Conservation (phyloP, 257 asterid genomes). For the Fraxinus pennsylvanica region DNA sequence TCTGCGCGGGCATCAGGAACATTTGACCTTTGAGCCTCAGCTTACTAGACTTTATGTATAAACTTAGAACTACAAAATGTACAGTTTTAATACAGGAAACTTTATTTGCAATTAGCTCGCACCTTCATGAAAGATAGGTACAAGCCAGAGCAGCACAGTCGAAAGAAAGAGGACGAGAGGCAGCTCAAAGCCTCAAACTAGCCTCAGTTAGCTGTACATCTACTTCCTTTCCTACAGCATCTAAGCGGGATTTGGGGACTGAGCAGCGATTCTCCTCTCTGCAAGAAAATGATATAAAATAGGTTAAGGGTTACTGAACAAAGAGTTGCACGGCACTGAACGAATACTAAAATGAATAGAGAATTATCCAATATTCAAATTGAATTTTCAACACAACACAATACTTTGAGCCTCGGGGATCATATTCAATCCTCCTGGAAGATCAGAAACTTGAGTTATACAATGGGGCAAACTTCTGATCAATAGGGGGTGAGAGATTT, state of each 20-base stretch:
- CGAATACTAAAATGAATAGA: too few relatives aligned
- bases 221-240: slow-evolving; percentile 41
- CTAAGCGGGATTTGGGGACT: slow-evolving; percentile 36
- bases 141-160: slow-evolving; percentile 5
- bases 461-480: neutral
- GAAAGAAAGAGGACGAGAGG: slow-evolving; percentile 48
- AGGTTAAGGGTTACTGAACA: neutral
- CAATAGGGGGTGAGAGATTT: too few relatives aligned
- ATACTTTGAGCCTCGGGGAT: too few relatives aligned
- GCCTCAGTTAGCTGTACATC: slow-evolving; percentile 89
- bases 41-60: slow-evolving; percentile 37
- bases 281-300: slow-evolving; percentile 1
- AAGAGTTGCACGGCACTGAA: neutral
- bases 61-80: slow-evolving; percentile 52
- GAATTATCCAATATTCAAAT: too few relatives aligned
- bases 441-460: neutral
- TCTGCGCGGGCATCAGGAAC: slow-evolving; percentile 30
- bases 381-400: too few relatives aligned
- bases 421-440: too few relatives aligned
- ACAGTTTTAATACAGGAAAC: slow-evolving; percentile 57
- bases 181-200: slow-evolving; percentile 54
- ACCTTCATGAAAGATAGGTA: slow-evolving; percentile 19
- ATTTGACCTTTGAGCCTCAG: slow-evolving; percentile 31
- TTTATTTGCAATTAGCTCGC: slow-evolving; percentile 46
- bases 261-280: slow-evolving; percentile 70